These are phyloP conservation scores for Cladorrhinum sp. DNA, from an alignment of 2,329 filamentous ascomycete species.

Conservation along the genomic window DNA sequence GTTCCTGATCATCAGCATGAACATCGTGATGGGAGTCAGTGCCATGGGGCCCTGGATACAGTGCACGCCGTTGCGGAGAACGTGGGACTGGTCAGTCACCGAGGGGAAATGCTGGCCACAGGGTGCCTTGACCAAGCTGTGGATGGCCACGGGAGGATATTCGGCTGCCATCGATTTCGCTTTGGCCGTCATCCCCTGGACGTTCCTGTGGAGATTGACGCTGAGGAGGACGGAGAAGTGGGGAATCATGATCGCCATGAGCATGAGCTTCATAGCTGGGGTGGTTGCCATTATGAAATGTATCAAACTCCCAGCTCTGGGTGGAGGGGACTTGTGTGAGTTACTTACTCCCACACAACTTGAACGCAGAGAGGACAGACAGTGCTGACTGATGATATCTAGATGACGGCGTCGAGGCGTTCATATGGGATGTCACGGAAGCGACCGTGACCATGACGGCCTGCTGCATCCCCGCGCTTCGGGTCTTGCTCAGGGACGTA, in stretches of 20 bases:
- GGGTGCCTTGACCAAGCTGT: not conserved
- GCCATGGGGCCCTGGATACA: slow-evolving; percentile 19
- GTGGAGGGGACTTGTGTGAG: not conserved
- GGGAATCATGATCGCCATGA: slow-evolving; percentile 27
- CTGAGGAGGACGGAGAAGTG: slow-evolving; percentile 31
- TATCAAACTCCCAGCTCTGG: not conserved
- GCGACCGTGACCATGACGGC: not conserved
- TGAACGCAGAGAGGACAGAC: not conserved
- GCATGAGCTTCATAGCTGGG: not conserved
- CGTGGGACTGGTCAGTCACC: slow-evolving; percentile 8
- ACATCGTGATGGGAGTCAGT: slow-evolving; percentile 19
- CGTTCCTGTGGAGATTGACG: slow-evolving; percentile 28
- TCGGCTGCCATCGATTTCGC: slow-evolving; percentile 20
- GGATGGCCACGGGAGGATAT: not conserved
- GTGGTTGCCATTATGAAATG: not conserved
- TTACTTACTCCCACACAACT: not conserved
- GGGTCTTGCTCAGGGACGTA: not conserved
- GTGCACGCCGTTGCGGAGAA: slow-evolving; percentile 12
- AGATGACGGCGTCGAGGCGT: not conserved
- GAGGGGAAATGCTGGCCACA: not conserved
- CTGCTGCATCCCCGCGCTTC: not conserved
- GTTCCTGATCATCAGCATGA: slow-evolving; percentile 31
- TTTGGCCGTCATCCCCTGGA: slow-evolving; percentile 30
- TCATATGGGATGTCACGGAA: not conserved
- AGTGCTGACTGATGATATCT: not conserved